phyloP scores from a whole-genome alignment of 352 stramenopile genomes.

The Globisporangium spinosum region DNA sequence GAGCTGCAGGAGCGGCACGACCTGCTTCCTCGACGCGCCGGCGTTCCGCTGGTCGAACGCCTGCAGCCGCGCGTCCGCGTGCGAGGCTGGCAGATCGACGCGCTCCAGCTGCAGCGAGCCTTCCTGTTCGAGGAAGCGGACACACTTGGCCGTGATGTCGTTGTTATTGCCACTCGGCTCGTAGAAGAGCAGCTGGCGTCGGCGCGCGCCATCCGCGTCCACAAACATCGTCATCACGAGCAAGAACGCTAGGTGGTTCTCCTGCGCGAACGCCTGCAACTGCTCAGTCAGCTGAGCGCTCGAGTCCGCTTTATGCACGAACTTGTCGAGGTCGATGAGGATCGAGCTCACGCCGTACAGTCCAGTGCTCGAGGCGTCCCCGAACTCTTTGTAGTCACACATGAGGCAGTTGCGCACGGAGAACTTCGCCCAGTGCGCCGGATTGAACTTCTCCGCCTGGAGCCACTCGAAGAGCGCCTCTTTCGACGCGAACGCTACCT shows the following conservation, averaged over 20 bases:
- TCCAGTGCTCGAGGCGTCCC: neutral
- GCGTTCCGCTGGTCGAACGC: conserved; percentile 63
- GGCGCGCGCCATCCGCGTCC: conserved; percentile 31
- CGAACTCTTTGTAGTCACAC: conserved; percentile 83
- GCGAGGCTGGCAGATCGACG: conserved; percentile 29
- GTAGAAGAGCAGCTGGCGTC: conserved; percentile 69
- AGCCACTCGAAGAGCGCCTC: conserved; percentile 60
- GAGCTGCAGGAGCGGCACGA: conserved; percentile 62
- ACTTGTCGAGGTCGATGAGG: conserved; percentile 48
- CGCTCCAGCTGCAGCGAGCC: conserved; percentile 39
- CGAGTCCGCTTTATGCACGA: conserved; percentile 43
- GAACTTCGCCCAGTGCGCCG: conserved; percentile 57
- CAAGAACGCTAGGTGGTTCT: conserved; percentile 56
- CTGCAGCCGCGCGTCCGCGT: conserved; percentile 27
- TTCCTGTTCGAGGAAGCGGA: conserved; percentile 34
- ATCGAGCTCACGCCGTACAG: conserved; percentile 62
- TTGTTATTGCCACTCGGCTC: conserved; percentile 19
- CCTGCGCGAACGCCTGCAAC: conserved; percentile 35
- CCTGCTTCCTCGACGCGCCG: conserved; percentile 67
- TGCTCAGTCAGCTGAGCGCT: conserved; percentile 23
- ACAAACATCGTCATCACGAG: conserved; percentile 71
- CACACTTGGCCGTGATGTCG: conserved; percentile 25
- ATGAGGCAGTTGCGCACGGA: conserved; percentile 61
- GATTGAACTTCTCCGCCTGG: conserved; percentile 63
- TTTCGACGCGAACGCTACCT: conserved; percentile 38